phyloP scores from a whole-genome alignment of 441 rosid species.

The Euphorbia corollata region DNA sequence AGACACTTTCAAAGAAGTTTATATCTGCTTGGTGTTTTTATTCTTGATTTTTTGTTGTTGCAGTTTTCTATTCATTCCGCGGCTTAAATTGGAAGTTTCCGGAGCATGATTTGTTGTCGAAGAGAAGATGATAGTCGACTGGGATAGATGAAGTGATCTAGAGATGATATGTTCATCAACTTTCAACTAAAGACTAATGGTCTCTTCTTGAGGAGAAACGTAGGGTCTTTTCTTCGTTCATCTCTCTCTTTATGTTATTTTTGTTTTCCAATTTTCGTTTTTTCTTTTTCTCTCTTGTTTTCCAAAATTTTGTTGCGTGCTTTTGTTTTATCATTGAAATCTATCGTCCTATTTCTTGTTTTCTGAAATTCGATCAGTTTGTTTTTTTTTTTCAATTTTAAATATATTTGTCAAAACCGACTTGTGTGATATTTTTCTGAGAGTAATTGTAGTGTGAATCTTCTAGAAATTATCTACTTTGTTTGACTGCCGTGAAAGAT shows the following conservation, averaged over 20 bases:
- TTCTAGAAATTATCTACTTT: background rate
- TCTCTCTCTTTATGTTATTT: conserved; percentile 3
- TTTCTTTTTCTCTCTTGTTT: background rate
- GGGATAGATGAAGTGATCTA: conserved; percentile 67
- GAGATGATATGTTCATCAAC: conserved; percentile 53
- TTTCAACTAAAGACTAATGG: conserved; percentile 56
- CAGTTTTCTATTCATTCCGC: conserved; percentile 13
- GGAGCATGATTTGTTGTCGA: conserved; percentile 31
- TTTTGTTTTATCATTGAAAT: conserved; percentile 19
- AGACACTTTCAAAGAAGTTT: too few species aligned
- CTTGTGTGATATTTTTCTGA: background rate
- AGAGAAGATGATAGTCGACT: conserved; percentile 13
- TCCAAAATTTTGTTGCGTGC: background rate
- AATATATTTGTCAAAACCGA: background rate
- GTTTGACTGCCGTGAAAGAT: conserved; percentile 22
- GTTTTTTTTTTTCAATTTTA: background rate
- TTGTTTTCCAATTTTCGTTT: background rate
- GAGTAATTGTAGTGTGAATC: background rate
- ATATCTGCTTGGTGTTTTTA: conserved; percentile 41
- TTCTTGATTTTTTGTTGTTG: conserved; percentile 15
- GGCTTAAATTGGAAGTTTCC: conserved; percentile 25
- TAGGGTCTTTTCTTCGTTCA: conserved; percentile 28
- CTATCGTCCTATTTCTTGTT: conserved; percentile 14
- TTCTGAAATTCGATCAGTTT: conserved; percentile 21
- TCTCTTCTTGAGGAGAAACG: conserved; percentile 69